These are phyloP conservation scores for Lachancea lanzarotensis DNA, from an alignment of 805 yeast genomes.

Conservation along the genomic window DNA sequence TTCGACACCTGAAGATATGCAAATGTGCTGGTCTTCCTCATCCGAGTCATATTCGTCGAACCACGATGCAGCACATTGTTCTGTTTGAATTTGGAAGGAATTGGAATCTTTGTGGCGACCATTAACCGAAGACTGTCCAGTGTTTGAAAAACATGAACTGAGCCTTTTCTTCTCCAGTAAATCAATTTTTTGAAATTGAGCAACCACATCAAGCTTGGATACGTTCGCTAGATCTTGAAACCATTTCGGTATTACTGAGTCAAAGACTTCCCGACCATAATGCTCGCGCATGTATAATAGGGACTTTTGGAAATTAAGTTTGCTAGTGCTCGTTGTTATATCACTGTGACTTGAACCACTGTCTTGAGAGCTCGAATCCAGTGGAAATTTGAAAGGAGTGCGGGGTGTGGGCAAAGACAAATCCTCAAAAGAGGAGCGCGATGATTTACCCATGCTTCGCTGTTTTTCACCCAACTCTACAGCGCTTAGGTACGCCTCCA, in stretches of 20 bases:
- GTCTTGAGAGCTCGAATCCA: not conserved
- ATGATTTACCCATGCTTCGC: not conserved
- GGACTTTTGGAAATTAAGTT: constrained; percentile 24
- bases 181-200: constrained; percentile 62
- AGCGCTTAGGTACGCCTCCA: constrained; percentile 29
- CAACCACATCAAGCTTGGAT: constrained; percentile 30
- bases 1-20: constrained; percentile 71
- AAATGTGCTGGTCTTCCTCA: constrained; percentile 24
- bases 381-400: constrained; percentile 8
- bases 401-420: not conserved
- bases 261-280: constrained; percentile 15
- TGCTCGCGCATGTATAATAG: constrained; percentile 13
- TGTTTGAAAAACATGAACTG: constrained; percentile 30
- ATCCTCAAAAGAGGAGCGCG: not conserved
- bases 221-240: constrained; percentile 30
- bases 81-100: not conserved
- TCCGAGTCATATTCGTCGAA: constrained; percentile 10
- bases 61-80: constrained; percentile 3
- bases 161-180: constrained; percentile 62
- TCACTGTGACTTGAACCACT: not conserved
- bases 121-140: not conserved
- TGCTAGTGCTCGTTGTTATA: constrained; percentile 6
- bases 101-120: too few species aligned
- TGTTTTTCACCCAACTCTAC: constrained; percentile 24
- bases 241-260: constrained; percentile 48